phyloP scores from a whole-genome alignment of 192 early-diverging fungal genomes.

The Entrophospora sp. region DNA sequence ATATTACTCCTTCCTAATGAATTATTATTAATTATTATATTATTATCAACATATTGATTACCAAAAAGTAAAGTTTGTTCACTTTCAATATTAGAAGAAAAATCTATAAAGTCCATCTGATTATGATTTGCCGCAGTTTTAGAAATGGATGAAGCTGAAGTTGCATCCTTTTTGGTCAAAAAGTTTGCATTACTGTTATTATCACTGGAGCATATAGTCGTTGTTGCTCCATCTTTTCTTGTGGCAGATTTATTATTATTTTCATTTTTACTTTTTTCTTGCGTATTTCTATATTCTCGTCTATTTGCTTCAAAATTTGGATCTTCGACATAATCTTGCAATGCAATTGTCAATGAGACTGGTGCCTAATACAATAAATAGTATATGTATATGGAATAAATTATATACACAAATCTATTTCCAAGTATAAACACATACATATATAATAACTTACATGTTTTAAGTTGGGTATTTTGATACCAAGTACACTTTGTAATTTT shows the following conservation, averaged over 20 bases:
- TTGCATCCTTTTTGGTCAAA: neutral
- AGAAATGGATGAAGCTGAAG: neutral
- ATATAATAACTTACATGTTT: slow-evolving; percentile 52
- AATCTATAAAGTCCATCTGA: slow-evolving; percentile 35
- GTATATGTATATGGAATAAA: neutral
- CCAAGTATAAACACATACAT: neutral
- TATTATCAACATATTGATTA: slow-evolving; percentile 23
- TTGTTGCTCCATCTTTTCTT: neutral
- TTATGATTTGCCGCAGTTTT: slow-evolving; percentile 24
- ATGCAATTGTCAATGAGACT: slow-evolving; percentile 48
- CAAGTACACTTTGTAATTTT: slow-evolving; percentile 42
- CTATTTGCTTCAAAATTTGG: slow-evolving; percentile 64
- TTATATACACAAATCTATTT: neutral
- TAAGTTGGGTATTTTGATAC: slow-evolving; percentile 59
- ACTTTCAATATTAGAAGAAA: slow-evolving; percentile 35
- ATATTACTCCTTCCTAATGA: no score
- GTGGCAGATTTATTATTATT: no score
- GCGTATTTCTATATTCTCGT: slow-evolving; percentile 32
- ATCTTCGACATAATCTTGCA: slow-evolving; percentile 59
- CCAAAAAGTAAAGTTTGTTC: slow-evolving; percentile 31
- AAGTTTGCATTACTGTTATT: neutral
- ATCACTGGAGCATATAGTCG: neutral
- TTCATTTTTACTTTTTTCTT: neutral
- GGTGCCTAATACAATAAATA: slow-evolving; percentile 41
- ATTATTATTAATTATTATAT: slow-evolving; percentile 16